Conservation (phyloP, 306 rosid species). For the Fragaria vesca region DNA sequence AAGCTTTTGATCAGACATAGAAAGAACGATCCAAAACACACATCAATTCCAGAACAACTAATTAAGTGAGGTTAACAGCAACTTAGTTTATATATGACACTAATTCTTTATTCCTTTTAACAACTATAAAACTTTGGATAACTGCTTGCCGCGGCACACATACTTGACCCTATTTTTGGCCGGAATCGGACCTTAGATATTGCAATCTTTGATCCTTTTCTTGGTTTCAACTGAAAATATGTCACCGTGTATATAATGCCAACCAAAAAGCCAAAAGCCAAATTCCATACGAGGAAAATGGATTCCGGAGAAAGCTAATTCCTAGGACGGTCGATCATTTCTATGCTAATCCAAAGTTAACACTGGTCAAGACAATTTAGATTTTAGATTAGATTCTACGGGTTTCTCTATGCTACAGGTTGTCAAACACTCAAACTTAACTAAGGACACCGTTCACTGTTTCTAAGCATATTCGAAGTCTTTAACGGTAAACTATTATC, state of each 20-base stretch:
- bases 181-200: background rate
- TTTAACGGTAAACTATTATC: background rate
- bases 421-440: background rate
- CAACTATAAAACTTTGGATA: background rate
- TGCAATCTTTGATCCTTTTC: constrained; percentile 1
- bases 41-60: background rate
- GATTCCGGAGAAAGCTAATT: constrained; percentile 8
- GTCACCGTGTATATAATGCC: background rate
- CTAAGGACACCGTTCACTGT: background rate
- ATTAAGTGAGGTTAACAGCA: background rate
- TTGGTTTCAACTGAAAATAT: background rate
- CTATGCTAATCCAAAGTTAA: background rate
- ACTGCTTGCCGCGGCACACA: constrained; percentile 12
- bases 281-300: background rate
- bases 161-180: background rate
- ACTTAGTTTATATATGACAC: background rate
- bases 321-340: constrained; percentile 4
- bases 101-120: background rate
- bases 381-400: background rate
- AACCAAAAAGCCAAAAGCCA: background rate
- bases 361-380: background rate
- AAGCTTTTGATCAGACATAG: background rate
- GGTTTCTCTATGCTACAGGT: constrained; percentile 10
- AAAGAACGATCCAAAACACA: background rate
- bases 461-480: background rate